A percentile compares a stretch with the other conserved stretches of the same genome.
These are phyloP conservation scores for Cordyceps militaris DNA, from an alignment of 2,329 filamentous ascomycete genomes.

Conservation along the genomic window DNA sequence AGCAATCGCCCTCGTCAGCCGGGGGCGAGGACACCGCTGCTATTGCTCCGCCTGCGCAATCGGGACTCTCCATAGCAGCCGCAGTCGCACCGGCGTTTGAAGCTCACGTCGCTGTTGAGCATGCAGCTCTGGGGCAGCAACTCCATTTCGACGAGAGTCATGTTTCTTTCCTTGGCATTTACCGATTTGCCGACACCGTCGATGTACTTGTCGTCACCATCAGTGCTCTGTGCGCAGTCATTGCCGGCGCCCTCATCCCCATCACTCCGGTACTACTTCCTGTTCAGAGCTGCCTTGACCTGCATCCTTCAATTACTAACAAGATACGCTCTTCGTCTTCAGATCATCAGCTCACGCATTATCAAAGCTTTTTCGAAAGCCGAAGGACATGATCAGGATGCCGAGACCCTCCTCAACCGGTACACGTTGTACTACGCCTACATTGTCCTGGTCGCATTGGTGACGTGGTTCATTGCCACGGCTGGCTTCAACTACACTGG, in stretches of 20 bases:
- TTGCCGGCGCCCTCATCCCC: neutral
- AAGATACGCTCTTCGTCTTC: neutral
- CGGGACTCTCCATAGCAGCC: neutral
- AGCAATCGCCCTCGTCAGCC: neutral
- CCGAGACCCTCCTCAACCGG: neutral
- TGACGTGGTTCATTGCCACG: slow-evolving; percentile 25
- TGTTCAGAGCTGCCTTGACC: neutral
- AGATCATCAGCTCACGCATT: neutral
- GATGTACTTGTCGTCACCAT: neutral
- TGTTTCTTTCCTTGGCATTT: neutral
- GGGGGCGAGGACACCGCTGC: neutral
- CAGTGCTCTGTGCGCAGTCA: neutral
- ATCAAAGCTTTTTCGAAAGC: neutral
- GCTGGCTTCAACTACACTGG: slow-evolving; percentile 14
- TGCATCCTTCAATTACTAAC: neutral
- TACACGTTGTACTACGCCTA: slow-evolving; percentile 12
- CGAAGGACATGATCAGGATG: neutral
- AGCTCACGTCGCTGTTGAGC: neutral
- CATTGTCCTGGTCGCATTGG: slow-evolving; percentile 26
- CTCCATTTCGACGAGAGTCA: neutral
- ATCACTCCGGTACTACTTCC: neutral
- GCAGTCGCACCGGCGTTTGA: neutral
- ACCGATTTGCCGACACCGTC: neutral
- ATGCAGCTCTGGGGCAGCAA: neutral
- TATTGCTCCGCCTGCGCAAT: neutral